Base-by-base conservation (phyloP, 2,329 filamentous ascomycete species). In the Ascochyta koolunga region DNA sequence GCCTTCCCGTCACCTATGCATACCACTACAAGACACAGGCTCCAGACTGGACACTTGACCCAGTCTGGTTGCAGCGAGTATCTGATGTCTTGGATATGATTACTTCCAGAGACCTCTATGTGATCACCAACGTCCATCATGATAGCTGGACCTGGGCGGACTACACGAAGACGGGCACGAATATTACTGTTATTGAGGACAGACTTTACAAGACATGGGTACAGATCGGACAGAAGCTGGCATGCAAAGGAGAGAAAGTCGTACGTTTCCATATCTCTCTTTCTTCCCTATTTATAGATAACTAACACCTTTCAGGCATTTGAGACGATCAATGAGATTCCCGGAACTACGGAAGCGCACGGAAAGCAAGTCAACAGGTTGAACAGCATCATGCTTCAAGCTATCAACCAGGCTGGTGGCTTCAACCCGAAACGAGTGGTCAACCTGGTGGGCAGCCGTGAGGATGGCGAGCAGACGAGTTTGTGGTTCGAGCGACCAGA, bases 101-200 rank as follows among this genome's bases (percentile, higher is more conserved):
- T 6, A 78, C 82, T 0, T 70, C 76, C 2, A 75, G 79, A 1
- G 81, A 76, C 2, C 68, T 86, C 4, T 83, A 80, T 52, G 79
- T 80, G 0, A 75, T 87, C 22, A 78, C 85, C 11, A 85, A 87
- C 55, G 80, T 83, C 6, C 84, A 86, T 56, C 84, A 86, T 53
- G 83, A 87, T 60, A 82, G 79, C 9, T 84, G 79, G 82, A 74
- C 77, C 21, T 87, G 84, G 84, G 81, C 81, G 4, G 83, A 86
- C 62, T 71, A 83, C 4, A 79, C 79, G 1, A 65, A 71, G 0
- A 32, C 73, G 0, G 73, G 69, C 3, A 80, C 81, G 0, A 82
- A 86, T 57, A 54, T 79, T 2, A 79, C 79, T 0, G 69, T 74
- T 60, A 83, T 87, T 10, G 80, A 86, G 60, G 82, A 85, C 58